Evolutionary conservation across 2,329 filamentous ascomycete genomes (phyloP).

Genomic region (Aphanoascus verrucosus): DNA sequence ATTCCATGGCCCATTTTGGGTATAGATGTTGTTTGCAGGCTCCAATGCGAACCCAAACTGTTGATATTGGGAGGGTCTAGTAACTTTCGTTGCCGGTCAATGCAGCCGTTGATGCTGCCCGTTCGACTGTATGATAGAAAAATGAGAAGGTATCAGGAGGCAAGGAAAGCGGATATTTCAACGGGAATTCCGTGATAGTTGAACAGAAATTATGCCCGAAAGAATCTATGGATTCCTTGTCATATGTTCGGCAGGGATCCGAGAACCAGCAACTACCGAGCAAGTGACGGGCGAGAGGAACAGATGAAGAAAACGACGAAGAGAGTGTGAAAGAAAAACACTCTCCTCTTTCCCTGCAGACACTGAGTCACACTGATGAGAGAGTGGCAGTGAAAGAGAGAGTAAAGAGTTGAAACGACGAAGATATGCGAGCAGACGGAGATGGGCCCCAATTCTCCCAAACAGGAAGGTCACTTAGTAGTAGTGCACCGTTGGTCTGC

Average conservation of each 20-base stretch:
- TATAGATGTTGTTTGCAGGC: neutral
- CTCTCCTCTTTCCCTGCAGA: too few relatives aligned
- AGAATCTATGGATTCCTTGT: conserved; percentile 1
- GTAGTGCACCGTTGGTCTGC: too few relatives aligned
- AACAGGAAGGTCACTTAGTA: conserved; percentile 5
- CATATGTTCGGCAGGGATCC: neutral
- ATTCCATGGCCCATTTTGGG: conserved; percentile 15
- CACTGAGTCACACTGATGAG: too few relatives aligned
- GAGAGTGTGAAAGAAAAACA: neutral
- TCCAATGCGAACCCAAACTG: neutral
- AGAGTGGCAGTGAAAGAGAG: neutral
- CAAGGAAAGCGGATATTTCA: neutral
- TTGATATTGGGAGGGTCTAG: neutral
- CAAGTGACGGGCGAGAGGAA: too few relatives aligned
- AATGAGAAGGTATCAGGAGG: too few relatives aligned
- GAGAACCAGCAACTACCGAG: too few relatives aligned
- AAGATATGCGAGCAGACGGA: neutral
- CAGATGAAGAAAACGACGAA: neutral
- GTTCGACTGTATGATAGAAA: neutral
- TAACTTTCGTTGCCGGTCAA: neutral
- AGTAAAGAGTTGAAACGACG: neutral
- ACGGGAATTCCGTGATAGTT: neutral
- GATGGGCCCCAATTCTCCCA: neutral
- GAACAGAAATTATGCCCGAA: neutral
- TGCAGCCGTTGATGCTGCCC: neutral